phyloP scores from a whole-genome alignment of 2,329 filamentous ascomycete genomes.

The Colletotrichum gloeosporioides region DNA sequence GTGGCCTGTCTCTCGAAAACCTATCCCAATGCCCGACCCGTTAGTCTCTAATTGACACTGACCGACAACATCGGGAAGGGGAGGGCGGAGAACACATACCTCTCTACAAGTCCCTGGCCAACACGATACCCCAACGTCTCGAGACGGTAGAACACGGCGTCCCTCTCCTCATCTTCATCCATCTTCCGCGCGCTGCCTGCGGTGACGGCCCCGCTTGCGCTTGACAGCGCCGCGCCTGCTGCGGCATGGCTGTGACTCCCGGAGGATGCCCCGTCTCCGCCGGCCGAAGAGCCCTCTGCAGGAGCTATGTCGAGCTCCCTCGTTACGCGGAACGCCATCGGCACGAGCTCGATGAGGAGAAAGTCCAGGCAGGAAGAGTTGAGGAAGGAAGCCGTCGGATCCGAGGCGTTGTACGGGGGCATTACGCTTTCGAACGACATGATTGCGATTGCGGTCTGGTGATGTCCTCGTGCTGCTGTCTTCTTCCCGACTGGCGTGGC shows the following conservation, averaged over 20 bases:
- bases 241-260: constrained; percentile 5
- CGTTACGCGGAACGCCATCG: constrained; percentile 87
- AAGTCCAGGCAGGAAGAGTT: constrained; percentile 90
- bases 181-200: constrained; percentile 38
- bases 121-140: constrained; percentile 90
- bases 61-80: not conserved
- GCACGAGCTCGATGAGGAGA: constrained; percentile 94
- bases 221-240: constrained; percentile 22
- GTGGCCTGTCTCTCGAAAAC: constrained; percentile 82
- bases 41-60: not conserved
- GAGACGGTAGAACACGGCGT: constrained; percentile 84
- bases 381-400: constrained; percentile 79
- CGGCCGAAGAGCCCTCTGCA: constrained; percentile 31
- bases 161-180: constrained; percentile 82
- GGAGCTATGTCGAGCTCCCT: constrained; percentile 68
- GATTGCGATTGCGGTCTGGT: not conserved
- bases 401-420: constrained; percentile 73
- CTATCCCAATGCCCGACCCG: constrained; percentile 42
- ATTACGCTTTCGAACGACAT: constrained; percentile 79
- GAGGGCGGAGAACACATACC: constrained; percentile 53
- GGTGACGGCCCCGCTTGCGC: constrained; percentile 22
- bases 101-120: constrained; percentile 88
- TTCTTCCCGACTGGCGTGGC: not conserved
- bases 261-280: not conserved
- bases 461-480: not conserved